phyloP scores from a whole-genome alignment of 225 moss, liverwort and hornwort species.

The Polytrichum commune region DNA sequence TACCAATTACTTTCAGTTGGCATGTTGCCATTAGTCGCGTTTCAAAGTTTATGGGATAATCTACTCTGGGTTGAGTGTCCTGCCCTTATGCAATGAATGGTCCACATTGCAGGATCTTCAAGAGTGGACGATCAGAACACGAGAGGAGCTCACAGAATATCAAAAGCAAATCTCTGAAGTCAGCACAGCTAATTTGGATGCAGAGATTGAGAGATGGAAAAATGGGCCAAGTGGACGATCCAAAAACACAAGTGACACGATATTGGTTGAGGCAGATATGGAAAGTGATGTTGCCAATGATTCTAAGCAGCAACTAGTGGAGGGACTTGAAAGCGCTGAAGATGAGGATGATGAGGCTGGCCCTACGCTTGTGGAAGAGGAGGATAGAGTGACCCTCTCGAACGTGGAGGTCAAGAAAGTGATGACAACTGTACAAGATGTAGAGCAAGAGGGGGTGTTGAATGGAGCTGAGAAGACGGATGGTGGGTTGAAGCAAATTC shows the following conservation, averaged over 20 bases:
- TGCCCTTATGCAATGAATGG: background rate
- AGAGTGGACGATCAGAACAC: slow-evolving; percentile 73
- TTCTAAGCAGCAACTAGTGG: slow-evolving; percentile 36
- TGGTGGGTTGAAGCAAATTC: slow-evolving; percentile 56
- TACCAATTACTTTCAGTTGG: too few species aligned
- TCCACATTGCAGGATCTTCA: slow-evolving; percentile 56
- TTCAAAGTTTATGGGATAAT: too few species aligned
- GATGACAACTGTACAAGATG: slow-evolving; percentile 32
- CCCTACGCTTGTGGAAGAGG: slow-evolving; percentile 47
- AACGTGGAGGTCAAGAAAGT: slow-evolving; percentile 42
- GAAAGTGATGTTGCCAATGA: slow-evolving; percentile 45
- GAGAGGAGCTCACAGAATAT: slow-evolving; percentile 72
- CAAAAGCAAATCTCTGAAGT: slow-evolving; percentile 74
- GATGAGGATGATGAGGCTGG: slow-evolving; percentile 70
- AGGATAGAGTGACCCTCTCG: slow-evolving; percentile 33
- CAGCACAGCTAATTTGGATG: slow-evolving; percentile 77
- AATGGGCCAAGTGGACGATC: slow-evolving; percentile 54
- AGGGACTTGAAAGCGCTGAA: slow-evolving; percentile 43
- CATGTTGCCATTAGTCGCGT: too few species aligned
- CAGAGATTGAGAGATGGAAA: slow-evolving; percentile 92
- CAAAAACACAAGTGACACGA: slow-evolving; percentile 30
- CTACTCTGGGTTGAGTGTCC: background rate
- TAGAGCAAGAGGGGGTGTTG: slow-evolving; percentile 33
- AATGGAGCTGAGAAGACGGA: slow-evolving; percentile 44
- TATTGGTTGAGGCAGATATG: slow-evolving; percentile 30